These are phyloP conservation scores for Hypomontagnella submonticulosa DNA, from an alignment of 495 filamentous ascomycete species.

Conservation along the genomic window DNA sequence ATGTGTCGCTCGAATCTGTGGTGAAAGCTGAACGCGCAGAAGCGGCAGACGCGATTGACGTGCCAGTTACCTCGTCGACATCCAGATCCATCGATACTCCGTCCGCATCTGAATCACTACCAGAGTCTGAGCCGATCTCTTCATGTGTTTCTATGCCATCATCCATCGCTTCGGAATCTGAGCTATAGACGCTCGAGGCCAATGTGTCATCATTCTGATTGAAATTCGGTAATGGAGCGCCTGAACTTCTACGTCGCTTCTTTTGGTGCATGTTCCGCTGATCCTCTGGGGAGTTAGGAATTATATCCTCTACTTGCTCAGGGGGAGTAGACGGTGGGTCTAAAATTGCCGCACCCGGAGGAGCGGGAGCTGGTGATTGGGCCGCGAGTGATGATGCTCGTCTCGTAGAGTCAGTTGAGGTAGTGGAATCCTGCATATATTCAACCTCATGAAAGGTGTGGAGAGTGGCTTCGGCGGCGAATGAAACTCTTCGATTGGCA, in stretches of 20 bases:
- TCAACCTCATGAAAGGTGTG: slow-evolving; percentile 98
- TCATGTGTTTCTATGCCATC: slow-evolving; percentile 65
- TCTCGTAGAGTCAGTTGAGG: slow-evolving; percentile 80
- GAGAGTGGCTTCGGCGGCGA: slow-evolving; percentile 95
- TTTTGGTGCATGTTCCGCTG: slow-evolving; percentile 75
- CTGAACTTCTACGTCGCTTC: slow-evolving; percentile 73
- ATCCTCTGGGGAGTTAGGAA: slow-evolving; percentile 72
- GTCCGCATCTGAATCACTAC: slow-evolving; percentile 71
- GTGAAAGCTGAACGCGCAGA: slow-evolving; percentile 62
- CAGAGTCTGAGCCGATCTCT: slow-evolving; percentile 63
- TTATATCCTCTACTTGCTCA: slow-evolving; percentile 69
- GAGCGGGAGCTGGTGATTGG: slow-evolving; percentile 56
- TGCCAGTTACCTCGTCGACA: slow-evolving; percentile 74
- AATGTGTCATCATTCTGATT: slow-evolving; percentile 71
- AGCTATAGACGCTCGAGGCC: slow-evolving; percentile 83
- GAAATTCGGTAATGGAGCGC: slow-evolving; percentile 67
- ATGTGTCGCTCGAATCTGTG: slow-evolving; percentile 70
- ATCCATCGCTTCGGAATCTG: slow-evolving; percentile 71
- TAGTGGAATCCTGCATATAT: slow-evolving; percentile 85
- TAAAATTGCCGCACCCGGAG: slow-evolving; percentile 57
- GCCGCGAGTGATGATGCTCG: slow-evolving; percentile 71
- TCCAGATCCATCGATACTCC: slow-evolving; percentile 80
- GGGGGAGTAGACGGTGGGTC: slow-evolving; percentile 75
- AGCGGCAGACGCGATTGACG: slow-evolving; percentile 67
- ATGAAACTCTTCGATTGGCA: slow-evolving; percentile 93